Conservation (phyloP, 164 flowering plant species). For the Aristolochia fimbriata region DNA sequence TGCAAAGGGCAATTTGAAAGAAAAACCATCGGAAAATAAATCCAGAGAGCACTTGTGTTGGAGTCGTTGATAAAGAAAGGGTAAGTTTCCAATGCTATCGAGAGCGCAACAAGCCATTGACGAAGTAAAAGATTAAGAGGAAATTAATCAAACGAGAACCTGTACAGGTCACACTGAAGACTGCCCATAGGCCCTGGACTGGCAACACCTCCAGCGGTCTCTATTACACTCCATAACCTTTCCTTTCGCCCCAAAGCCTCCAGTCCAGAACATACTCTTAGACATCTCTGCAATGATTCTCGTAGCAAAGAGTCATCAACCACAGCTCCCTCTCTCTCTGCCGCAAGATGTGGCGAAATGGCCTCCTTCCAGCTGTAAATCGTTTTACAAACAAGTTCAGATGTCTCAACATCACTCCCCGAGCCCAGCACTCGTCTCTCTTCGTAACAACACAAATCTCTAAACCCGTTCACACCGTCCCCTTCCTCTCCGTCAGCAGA, state of each 20-base stretch:
- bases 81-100: neutral
- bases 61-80: neutral
- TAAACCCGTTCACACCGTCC: constrained; percentile 19
- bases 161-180: constrained; percentile 84
- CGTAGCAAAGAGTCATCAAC: constrained; percentile 45
- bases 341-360: constrained; percentile 90
- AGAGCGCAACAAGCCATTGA: neutral
- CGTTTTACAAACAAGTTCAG: constrained; percentile 62
- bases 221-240: constrained; percentile 44
- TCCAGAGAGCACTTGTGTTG: no score
- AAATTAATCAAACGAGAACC: constrained; percentile 26
- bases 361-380: constrained; percentile 81
- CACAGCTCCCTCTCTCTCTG: constrained; percentile 54
- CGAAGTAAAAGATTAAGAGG: neutral
- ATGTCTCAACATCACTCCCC: constrained; percentile 10
- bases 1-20: no score
- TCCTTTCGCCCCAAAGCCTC: constrained; percentile 9
- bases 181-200: constrained; percentile 94
- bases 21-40: no score
- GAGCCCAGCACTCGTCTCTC: constrained; percentile 30
- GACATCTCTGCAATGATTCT: constrained; percentile 40
- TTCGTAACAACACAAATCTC: constrained; percentile 36
- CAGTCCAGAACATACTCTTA: constrained; percentile 21
- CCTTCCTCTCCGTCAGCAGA: constrained; percentile 8
- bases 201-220: constrained; percentile 98